Evolutionary conservation across 1,139 yeast genomes (phyloP), one percentile per base, ranked within the genome.

Genomic region (Pichiaceae sp.): DNA sequence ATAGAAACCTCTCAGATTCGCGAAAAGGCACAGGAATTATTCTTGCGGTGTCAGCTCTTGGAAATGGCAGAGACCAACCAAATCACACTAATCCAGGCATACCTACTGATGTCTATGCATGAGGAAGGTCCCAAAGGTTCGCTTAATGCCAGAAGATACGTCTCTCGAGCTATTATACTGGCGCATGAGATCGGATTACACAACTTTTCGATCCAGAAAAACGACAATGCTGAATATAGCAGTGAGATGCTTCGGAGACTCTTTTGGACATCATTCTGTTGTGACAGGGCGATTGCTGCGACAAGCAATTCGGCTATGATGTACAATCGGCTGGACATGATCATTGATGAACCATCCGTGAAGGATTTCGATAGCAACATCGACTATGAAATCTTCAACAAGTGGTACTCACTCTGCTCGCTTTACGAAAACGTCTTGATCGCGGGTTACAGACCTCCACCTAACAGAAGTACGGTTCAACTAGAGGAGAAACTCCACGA

Each of bases 41-140:
- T 48, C 23, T 46, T 47, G 25, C 41, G 55, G 26, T 57, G 62
- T 33, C 48, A 47, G 33, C 43, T 53, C 11, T 39, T 58, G 21
- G 57, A 56, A 36, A 38, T 53, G n/a, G 44, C 43, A 5, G 62
- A 57, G 26, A 42, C 41, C 3, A 52, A 56, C 36, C 57, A 57
- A 31, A 46, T 58, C n/a, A 45, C 52, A 0, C 42, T 58, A 29
- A 51, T 57, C 17, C 62, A 58, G 38, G 32, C 59, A 2, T 57
- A 42, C 32, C 38, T 56, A 19, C 40, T 58, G 25, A 35, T 57
- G 35, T 52, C 59, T 27, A 43, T 49, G 8, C 59, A 58, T 25
- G 63, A 58, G 39, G 62, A 58, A 36, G 54, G 59, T 4, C 48
- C 56, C 3, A 46, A 54, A 29, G 62, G 62, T 1, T 46, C 60